Evolutionary conservation across 2,329 filamentous ascomycete species (phyloP), one percentile per base, ranked within the genome.

Genomic region (Aureobasidium lini): DNA sequence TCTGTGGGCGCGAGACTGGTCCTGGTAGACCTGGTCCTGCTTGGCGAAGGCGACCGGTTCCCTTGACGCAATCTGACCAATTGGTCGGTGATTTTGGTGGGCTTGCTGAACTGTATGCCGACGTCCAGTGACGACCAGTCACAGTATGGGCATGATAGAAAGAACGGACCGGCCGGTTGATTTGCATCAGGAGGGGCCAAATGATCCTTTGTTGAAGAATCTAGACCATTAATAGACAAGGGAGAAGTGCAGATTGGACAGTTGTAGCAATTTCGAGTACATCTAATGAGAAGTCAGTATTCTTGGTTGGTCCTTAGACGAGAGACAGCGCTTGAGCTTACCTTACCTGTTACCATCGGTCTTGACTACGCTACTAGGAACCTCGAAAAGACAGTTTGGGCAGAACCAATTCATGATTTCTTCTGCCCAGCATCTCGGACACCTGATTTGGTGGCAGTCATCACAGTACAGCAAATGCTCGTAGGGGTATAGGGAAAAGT

Each of bases 331-430:
- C 23, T 8, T 13, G 46, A 59, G 64, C 69, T 67, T 66, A 69
- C 69, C 66, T 62, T 80, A 95, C 90, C 91, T 85, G 74, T 96
- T 96, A 44, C 92, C 92, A 69, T 99, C 94, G 66, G 86, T 89
- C 74, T 93, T 91, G 47, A 97, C 84, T 69, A 90, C 91, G 69
- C 90, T 95, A 72, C 89, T 95, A 5, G 93, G 91, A 34, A 96
- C 93, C 74, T 99, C 94, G 69, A 99, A 97, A 60, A 99, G 76
- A 71, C 94, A 99, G 71, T 85, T 93, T 5, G 94, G 94, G 69
- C 94, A 99, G 74, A 90, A 99, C 80, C 91, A 96, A 57, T 90
- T 94, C 49, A 95, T 86, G 59, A 96, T 91, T 75, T 99, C 94
- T 71, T 99, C 94, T 49, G 87, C 84, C 57, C 95, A 89, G 70